Evolutionary conservation across 495 filamentous ascomycete genomes (phyloP).

Genomic region (Trichoderma gamsii): DNA sequence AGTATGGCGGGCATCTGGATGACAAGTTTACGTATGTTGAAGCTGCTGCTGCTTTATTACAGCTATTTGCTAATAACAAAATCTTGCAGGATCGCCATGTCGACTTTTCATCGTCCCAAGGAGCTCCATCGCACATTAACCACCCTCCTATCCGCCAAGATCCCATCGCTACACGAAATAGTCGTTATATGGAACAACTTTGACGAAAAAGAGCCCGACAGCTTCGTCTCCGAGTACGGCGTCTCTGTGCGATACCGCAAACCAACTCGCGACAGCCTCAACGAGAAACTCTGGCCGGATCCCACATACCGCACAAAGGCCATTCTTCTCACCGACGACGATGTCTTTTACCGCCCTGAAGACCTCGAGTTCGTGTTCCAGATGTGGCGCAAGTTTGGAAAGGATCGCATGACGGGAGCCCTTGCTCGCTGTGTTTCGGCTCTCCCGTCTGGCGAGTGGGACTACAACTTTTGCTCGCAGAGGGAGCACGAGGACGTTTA

Average conservation of each 20-base stretch:
- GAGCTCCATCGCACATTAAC: slow-evolving; percentile 19
- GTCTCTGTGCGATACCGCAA: slow-evolving; percentile 20
- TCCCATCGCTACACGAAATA: slow-evolving; percentile 22
- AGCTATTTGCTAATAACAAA: neutral
- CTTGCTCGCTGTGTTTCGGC: slow-evolving; percentile 20
- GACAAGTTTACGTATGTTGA: slow-evolving; percentile 23
- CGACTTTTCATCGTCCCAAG: slow-evolving; percentile 20
- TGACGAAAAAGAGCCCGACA: slow-evolving; percentile 15
- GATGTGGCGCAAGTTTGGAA: slow-evolving; percentile 21
- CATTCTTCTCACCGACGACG: slow-evolving; percentile 22
- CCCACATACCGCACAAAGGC: slow-evolving; percentile 20
- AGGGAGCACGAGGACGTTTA: slow-evolving; percentile 16
- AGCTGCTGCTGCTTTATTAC: neutral
- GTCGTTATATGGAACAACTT: slow-evolving; percentile 22
- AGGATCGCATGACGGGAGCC: slow-evolving; percentile 21
- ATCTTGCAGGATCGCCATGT: slow-evolving; percentile 20
- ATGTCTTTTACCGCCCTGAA: slow-evolving; percentile 19
- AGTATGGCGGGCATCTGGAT: slow-evolving; percentile 18
- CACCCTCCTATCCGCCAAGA: slow-evolving; percentile 16
- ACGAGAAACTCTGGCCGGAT: slow-evolving; percentile 18
- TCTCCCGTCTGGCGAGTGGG: slow-evolving; percentile 9
- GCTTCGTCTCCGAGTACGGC: slow-evolving; percentile 17
- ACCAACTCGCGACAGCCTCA: slow-evolving; percentile 19
- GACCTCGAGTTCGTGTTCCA: slow-evolving; percentile 26
- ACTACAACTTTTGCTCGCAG: slow-evolving; percentile 18